Evolutionary conservation across 306 rosid species (phyloP), one percentile per base, ranked within the genome.

Genomic region (Begonia peltatifolia): DNA sequence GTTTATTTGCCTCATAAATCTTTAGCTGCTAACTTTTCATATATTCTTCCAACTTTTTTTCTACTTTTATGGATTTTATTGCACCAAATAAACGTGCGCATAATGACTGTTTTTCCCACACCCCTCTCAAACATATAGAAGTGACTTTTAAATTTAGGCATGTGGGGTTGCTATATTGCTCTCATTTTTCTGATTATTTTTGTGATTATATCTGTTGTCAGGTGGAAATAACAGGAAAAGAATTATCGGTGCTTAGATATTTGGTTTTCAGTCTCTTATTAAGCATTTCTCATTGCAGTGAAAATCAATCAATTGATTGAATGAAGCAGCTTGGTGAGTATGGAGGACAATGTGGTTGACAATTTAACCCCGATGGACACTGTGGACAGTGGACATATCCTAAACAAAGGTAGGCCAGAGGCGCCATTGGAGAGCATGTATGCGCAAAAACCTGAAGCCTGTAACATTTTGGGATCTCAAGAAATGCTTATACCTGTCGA

Each of bases 281-380:
- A 42, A 23, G 59, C 53, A 56, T 49, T 68, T 53, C 42, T 42
- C 12, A 7, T 47, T 42, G 68, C 46, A 52, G 74, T 66, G 75
- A 48, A 54, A 46, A 7, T 14, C 20, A 13, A 14, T 51, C 20
- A 43, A 30, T 50, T 72, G 62, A 66, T 61, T 71, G 71, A 58
- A 61, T 75, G 67, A 62, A 30, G 71, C 44, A 42, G 57, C 63
- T 49, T 71, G 57, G 56, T 60, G 11, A 65, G 36, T 48, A 89
- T 85, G 90, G 87, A 82, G 48, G 84, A 78, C 57, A 73, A 59
- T 59, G 58, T 79, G 76, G 79, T 67, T 42, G 84, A 72, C 68
- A 94, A 71, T 52, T 71, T 60, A 60, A 41, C 46, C 9, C 68
- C 62, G 6, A 67, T 75, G 50, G 79, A 62, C 58, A 48, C 46